Base-by-base conservation (phyloP, 495 filamentous ascomycete species). In the Cercophora samala region DNA sequence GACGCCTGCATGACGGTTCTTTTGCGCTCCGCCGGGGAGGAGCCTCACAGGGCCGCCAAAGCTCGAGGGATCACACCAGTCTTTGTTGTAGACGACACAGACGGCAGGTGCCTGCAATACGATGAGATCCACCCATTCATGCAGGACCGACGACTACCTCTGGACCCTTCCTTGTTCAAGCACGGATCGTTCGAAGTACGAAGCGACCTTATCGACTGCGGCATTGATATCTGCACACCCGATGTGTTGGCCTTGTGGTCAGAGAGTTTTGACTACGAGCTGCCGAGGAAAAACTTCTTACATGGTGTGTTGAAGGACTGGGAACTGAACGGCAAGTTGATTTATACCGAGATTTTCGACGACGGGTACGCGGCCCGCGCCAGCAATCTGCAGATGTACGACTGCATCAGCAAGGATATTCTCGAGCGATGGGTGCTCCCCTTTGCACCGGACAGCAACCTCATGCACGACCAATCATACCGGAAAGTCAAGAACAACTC, bases 1-100 rank as follows among this genome's bases (percentile, higher is more conserved):
- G 93, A 97, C 75, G 92, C 94, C 17, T 97, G 97, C 79, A 99
- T 99, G 96, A 99, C 95, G 24, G 93, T 98, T 88, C 83, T 99
- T 23, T 79, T 98, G 62, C 85, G 91, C 59, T 87, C 93, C 77
- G 91, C 88, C 2, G 91, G 91, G n/a, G 78, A 81, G 2, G 81
- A 79, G 22, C 69, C 75, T 26, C 92, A 97, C 77, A 82, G 90
- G 21, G 91, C 70, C 23, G 64, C 90, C 29, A 93, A 91, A 78
- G 82, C 87, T 2, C 85, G 89, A 51, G 86, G 88, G 1, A 84
- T 90, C 65, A 88, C 85, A 17, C 94, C 93, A 0, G 85, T 93
- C 6, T 99, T 97, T 74, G 86, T 96, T 22, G 83, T 97, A 67
- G 93, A 97, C 69, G 88, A 92, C 0, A 84, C 81, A 18, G 90